Conservation (phyloP, 192 early-diverging fungal species). For the Thoreauomyces humboldtii region DNA sequence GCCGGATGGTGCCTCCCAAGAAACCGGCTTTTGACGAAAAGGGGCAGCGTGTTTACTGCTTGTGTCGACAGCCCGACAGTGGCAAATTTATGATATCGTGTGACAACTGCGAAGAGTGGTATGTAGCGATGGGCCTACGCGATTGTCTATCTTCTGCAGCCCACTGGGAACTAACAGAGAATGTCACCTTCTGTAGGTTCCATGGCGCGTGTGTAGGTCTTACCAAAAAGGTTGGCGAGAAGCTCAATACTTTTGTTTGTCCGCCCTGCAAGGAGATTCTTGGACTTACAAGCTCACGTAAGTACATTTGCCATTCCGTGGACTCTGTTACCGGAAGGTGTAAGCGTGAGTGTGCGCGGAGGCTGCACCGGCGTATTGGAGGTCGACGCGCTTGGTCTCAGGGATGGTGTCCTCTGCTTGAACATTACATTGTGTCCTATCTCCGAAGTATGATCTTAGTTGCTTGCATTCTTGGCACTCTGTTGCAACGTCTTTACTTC, state of each 20-base stretch:
- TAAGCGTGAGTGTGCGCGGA: no score
- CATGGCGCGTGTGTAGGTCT: constrained; percentile 61
- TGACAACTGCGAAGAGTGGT: constrained; percentile 75
- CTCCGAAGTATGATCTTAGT: no score
- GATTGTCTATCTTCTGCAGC: not conserved
- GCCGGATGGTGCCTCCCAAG: constrained; percentile 29
- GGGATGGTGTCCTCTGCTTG: no score
- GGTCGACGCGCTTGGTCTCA: no score
- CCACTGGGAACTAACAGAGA: not conserved
- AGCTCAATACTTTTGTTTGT: constrained; percentile 42
- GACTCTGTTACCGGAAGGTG: no score
- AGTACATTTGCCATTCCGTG: no score
- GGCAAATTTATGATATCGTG: constrained; percentile 78
- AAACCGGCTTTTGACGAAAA: constrained; percentile 41
- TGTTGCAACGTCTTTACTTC: no score
- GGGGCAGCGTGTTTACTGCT: constrained; percentile 65
- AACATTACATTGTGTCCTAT: no score
- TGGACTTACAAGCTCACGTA: not conserved
- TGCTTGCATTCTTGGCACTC: no score
- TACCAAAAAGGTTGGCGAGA: constrained; percentile 50
- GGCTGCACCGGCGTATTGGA: no score
- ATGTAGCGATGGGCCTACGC: constrained; percentile 22
- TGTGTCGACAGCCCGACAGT: constrained; percentile 64
- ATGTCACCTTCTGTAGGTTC: constrained; percentile 42
- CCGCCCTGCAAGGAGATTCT: constrained; percentile 30